Conservation (phyloP, 148 eudicot species). For the Arbutus unedo region DNA sequence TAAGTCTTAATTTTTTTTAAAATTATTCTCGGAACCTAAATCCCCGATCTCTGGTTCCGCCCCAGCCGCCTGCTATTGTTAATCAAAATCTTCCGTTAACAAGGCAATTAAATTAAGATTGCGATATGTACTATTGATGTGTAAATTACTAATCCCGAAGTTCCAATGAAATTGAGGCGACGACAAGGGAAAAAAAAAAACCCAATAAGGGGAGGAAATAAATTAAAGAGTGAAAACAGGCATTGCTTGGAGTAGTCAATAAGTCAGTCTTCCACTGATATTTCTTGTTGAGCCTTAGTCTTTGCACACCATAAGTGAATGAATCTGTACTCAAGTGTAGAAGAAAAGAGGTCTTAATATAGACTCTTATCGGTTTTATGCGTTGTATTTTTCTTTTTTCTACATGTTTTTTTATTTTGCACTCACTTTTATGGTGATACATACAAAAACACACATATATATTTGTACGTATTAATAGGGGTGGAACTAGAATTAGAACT, state of each 20-base stretch:
- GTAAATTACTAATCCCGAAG: neutral
- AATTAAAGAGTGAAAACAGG: neutral
- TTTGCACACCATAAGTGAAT: neutral
- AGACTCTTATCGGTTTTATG: neutral
- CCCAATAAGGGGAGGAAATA: neutral
- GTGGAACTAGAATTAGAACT: no score
- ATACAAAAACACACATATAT: no score
- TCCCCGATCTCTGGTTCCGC: no score
- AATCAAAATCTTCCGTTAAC: neutral
- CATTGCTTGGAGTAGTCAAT: neutral
- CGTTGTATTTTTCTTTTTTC: neutral
- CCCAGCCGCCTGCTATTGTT: neutral
- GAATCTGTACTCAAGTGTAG: neutral
- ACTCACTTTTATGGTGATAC: neutral
- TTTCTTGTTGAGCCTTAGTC: neutral
- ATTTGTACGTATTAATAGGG: no score
- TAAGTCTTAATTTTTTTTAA: no score
- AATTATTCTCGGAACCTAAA: no score
- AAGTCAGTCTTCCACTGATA: constrained; percentile 21
- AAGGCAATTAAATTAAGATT: neutral
- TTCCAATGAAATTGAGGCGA: neutral
- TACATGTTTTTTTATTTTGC: neutral
- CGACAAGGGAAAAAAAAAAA: neutral
- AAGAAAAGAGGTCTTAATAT: neutral
- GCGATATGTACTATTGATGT: neutral